Evolutionary conservation across 2,329 filamentous ascomycete species (phyloP).

Genomic region (Paecilomyces sp.): DNA sequence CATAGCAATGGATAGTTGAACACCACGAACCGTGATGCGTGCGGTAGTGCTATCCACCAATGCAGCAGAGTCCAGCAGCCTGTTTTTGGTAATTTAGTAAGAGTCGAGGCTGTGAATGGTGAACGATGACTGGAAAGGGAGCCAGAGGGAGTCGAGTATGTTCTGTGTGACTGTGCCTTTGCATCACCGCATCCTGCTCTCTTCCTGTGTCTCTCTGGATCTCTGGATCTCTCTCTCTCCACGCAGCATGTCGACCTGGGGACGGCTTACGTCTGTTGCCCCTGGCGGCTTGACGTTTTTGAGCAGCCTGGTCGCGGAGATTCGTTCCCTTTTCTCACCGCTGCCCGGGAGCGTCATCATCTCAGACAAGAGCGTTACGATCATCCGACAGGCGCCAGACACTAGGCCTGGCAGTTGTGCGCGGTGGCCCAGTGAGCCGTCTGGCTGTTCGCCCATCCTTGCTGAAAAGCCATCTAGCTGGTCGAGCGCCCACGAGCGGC

Average conservation of each 20-base stretch:
- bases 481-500: neutral
- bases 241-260: conserved; percentile 1
- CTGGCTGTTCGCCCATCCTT: neutral
- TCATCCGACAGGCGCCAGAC: neutral
- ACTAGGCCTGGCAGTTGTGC: neutral
- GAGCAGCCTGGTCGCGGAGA: neutral
- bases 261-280: conserved; percentile 6
- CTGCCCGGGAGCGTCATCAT: neutral
- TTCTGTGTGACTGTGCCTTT: conserved; percentile 7
- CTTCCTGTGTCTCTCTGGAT: neutral
- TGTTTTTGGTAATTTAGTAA: neutral
- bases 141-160: neutral
- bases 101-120: neutral
- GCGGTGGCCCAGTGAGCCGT: neutral
- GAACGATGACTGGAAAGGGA: neutral
- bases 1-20: neutral
- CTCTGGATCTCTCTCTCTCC: neutral
- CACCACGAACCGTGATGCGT: neutral
- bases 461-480: neutral
- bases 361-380: neutral
- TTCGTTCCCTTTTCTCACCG: neutral
- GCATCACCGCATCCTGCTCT: conserved; percentile 5
- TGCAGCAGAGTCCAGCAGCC: neutral
- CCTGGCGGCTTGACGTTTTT: neutral
- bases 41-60: neutral